Conservation (phyloP, 495 filamentous ascomycete genomes). For the Penicillium angulare region DNA sequence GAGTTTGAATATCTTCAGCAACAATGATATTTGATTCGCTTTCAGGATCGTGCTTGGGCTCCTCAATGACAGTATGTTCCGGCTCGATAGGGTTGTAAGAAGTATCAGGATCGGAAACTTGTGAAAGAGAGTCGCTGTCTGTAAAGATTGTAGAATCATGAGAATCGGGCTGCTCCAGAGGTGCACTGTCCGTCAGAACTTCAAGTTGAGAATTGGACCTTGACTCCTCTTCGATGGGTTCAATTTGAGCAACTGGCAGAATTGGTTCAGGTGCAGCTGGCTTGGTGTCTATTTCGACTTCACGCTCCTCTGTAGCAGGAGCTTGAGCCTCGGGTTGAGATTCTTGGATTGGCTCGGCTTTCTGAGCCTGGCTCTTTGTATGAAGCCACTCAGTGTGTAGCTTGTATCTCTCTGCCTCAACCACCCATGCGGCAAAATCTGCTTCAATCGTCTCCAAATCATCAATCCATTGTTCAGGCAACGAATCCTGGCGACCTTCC, state of each 20-base stretch:
- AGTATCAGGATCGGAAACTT: conserved; percentile 1
- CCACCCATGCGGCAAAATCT: conserved; percentile 77
- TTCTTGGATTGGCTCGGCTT: not conserved
- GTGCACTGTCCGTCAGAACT: not conserved
- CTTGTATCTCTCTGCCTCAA: conserved; percentile 46
- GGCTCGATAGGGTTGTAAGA: not conserved
- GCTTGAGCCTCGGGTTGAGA: not conserved
- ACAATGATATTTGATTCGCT: not conserved
- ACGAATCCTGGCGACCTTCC: conserved; percentile 75
- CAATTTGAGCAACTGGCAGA: conserved; percentile 9
- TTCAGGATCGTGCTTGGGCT: not conserved
- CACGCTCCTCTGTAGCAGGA: not conserved
- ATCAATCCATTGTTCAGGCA: conserved; percentile 87
- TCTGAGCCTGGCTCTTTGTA: conserved; percentile 10
- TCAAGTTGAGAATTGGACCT: conserved; percentile 1
- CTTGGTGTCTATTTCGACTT: not conserved
- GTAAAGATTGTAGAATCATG: not conserved
- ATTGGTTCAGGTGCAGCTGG: not conserved
- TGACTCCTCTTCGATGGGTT: conserved; percentile 28
- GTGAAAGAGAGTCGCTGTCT: not conserved
- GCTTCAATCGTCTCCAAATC: conserved; percentile 76
- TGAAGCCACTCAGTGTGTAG: conserved; percentile 45
- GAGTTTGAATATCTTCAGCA: conserved; percentile 15
- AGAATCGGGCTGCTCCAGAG: not conserved
- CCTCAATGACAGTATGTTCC: not conserved